A percentile compares a stretch with the other conserved stretches of the same genome.
phyloP scores from a whole-genome alignment of 208 protist genomes.

The Trypanosoma caninum region DNA sequence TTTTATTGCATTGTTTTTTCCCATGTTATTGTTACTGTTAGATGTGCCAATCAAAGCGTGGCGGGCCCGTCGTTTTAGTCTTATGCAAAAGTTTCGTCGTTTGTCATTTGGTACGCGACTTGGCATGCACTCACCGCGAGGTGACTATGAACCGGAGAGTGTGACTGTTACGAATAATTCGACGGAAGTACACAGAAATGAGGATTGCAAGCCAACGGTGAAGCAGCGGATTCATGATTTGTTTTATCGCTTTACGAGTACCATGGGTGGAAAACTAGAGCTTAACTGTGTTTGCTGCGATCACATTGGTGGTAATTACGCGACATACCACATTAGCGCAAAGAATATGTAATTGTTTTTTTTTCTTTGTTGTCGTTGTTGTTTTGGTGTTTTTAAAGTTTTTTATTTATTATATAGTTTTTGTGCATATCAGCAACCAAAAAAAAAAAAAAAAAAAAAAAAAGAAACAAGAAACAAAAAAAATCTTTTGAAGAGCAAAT shows the following conservation, averaged over 20 bases:
- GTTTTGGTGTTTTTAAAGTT: background rate
- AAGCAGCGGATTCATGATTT: conserved; percentile 55
- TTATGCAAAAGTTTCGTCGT: conserved; percentile 88
- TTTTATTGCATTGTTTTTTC: conserved; percentile 55
- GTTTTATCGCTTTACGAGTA: conserved; percentile 78
- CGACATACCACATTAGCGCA: conserved; percentile 60
- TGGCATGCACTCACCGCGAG: conserved; percentile 90
- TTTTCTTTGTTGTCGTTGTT: background rate
- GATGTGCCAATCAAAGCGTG: conserved; percentile 86
- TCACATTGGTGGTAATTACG: conserved; percentile 87
- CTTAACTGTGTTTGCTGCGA: conserved; percentile 90
- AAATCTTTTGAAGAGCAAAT: background rate
- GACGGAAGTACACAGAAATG: background rate
- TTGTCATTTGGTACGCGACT: conserved; percentile 87
- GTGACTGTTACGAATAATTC: conserved; percentile 30
- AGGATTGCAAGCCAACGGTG: conserved; percentile 15
- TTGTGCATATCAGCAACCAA: background rate
- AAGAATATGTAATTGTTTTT: conserved; percentile 24
- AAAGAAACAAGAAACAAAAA: background rate
- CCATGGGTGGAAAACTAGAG: conserved; percentile 72
- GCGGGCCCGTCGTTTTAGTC: conserved; percentile 66
- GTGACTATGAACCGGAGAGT: conserved; percentile 87
- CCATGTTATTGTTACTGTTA: conserved; percentile 54
- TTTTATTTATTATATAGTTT: background rate
- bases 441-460: background rate